Percentiles rank a stretch among this genome's conserved stretches.
phyloP scores from a whole-genome alignment of 306 rosid species.

The Senna siamea region DNA sequence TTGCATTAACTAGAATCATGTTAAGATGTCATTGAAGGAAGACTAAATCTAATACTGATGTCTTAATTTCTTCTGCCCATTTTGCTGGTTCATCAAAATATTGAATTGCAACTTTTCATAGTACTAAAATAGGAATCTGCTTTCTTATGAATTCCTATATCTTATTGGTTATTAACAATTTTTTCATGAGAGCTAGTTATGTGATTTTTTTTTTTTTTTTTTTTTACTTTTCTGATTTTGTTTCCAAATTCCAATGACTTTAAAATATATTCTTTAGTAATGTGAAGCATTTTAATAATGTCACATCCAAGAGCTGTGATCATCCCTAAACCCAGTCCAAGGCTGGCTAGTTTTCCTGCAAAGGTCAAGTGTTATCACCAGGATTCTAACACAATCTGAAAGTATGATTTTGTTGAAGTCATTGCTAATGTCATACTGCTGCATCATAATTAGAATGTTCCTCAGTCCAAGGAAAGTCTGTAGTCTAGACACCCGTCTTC shows the following conservation, averaged over 20 bases:
- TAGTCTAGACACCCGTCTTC: background rate
- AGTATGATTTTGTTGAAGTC: background rate
- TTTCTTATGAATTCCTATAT: background rate
- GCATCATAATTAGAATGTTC: background rate
- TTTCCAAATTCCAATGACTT: background rate
- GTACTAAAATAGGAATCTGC: background rate
- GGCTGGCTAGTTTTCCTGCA: background rate
- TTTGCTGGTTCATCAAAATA: background rate
- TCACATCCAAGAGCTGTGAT: background rate
- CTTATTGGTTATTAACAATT: background rate
- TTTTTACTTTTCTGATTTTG: too few species aligned
- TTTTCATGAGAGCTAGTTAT: constrained; percentile 6
- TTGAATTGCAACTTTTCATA: background rate
- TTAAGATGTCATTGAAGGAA: background rate
- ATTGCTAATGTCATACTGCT: background rate
- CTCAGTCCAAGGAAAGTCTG: background rate
- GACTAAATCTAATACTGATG: constrained; percentile 11
- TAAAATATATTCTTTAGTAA: background rate
- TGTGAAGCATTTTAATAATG: background rate
- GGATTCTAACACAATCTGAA: background rate
- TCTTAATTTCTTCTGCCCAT: background rate
- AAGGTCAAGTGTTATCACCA: background rate
- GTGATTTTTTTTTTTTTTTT: background rate
- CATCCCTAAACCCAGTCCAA: background rate
- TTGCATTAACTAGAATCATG: constrained; percentile 1